phyloP scores from a whole-genome alignment of 495 filamentous ascomycete genomes.

The Trichoderma reesei region DNA sequence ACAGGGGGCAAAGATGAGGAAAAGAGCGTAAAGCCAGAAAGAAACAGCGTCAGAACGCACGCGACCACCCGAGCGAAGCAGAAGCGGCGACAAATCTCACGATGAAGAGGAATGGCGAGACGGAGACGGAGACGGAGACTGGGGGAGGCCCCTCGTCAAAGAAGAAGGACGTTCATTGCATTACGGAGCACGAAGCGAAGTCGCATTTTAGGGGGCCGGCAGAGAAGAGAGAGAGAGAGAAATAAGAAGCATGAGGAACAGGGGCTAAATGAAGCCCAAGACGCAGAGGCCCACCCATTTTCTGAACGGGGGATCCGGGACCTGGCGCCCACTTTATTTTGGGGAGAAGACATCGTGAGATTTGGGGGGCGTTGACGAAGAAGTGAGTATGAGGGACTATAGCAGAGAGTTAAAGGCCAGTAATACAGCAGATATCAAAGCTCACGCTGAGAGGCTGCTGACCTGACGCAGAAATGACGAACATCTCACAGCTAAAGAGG shows the following conservation, averaged over 20 bases:
- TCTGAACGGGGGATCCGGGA: background rate
- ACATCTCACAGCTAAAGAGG: background rate
- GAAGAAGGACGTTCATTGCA: too few relatives aligned
- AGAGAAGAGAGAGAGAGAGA: background rate
- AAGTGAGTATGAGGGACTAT: too few relatives aligned
- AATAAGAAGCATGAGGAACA: background rate
- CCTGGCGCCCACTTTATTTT: background rate
- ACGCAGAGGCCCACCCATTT: background rate
- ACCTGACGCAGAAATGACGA: background rate
- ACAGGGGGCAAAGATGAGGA: background rate
- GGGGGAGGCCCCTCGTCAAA: background rate
- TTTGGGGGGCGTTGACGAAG: too few relatives aligned
- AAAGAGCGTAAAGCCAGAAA: background rate
- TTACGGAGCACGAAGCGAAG: too few relatives aligned
- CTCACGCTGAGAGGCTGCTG: background rate
- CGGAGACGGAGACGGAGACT: too few relatives aligned
- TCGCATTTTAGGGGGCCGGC: too few relatives aligned
- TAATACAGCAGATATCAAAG: too few relatives aligned
- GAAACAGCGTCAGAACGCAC: constrained; percentile 5
- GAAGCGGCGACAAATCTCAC: constrained; percentile 4
- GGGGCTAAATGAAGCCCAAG: constrained; percentile 8
- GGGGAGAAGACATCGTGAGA: background rate
- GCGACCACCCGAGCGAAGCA: constrained; percentile 2
- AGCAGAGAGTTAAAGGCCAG: too few relatives aligned
- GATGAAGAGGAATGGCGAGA: background rate